Evolutionary conservation across 768 basidiomycete species (phyloP).

Genomic region (Mycena metata): DNA sequence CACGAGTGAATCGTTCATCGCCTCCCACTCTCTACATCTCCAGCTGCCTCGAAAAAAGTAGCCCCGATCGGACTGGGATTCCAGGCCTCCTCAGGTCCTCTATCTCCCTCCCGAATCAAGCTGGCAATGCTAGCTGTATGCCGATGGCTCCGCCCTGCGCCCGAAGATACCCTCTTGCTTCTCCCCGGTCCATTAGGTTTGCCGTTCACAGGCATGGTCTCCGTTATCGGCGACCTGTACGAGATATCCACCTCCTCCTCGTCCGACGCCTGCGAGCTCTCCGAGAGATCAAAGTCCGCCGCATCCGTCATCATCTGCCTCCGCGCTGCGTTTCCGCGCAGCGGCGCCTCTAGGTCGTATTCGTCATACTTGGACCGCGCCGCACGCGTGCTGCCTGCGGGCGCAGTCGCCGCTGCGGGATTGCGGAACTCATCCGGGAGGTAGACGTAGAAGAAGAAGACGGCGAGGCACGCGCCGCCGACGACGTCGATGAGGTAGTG

Average conservation of each 20-base stretch:
- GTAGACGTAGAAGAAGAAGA: slow-evolving; percentile 88
- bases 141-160: slow-evolving; percentile 63
- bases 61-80: slow-evolving; percentile 71
- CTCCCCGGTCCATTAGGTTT: slow-evolving; percentile 32
- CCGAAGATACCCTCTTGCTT: slow-evolving; percentile 41
- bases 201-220: slow-evolving; percentile 45
- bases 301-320: slow-evolving; percentile 54
- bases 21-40: slow-evolving; percentile 43
- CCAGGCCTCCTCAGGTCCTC: slow-evolving; percentile 85
- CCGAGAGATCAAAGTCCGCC: slow-evolving; percentile 68
- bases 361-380: slow-evolving; percentile 76
- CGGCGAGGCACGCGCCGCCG: slow-evolving; percentile 91
- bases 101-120: slow-evolving; percentile 81
- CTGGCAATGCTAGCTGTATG: slow-evolving; percentile 91
- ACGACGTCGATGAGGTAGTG: slow-evolving; percentile 99
- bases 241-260: slow-evolving; percentile 78
- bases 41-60: slow-evolving; percentile 66
- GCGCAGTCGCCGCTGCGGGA: slow-evolving; percentile 62
- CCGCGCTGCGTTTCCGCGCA: slow-evolving; percentile 38
- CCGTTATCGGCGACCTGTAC: slow-evolving; percentile 74
- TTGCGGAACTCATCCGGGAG: slow-evolving; percentile 86
- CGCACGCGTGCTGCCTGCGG: slow-evolving; percentile 53
- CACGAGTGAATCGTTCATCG: slow-evolving; percentile 32
- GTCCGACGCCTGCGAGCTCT: slow-evolving; percentile 67
- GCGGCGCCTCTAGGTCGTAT: slow-evolving; percentile 81